These are phyloP conservation scores for Pyrenochaeta sp. DNA, from an alignment of 2,329 filamentous ascomycete species.

Conservation along the genomic window DNA sequence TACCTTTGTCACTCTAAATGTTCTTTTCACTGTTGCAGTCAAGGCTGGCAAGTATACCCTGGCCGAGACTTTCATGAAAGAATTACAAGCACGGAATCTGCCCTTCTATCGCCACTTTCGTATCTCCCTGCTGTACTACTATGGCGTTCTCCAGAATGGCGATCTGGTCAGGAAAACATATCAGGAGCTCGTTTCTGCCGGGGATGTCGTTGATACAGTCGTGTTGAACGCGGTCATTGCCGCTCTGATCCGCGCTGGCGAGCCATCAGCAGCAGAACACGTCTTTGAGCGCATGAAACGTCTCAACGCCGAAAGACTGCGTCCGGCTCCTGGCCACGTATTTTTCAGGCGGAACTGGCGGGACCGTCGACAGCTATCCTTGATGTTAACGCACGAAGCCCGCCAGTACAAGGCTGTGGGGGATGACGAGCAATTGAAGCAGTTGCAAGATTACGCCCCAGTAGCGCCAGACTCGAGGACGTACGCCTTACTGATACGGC, in stretches of 20 bases:
- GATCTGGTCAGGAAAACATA: constrained; percentile 79
- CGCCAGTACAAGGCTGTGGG: constrained; percentile 48
- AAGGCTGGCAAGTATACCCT: constrained; percentile 84
- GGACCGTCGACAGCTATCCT: constrained; percentile 53
- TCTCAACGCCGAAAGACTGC: constrained; percentile 54
- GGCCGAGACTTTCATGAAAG: constrained; percentile 82
- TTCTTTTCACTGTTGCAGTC: constrained; percentile 86
- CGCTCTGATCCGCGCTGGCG: constrained; percentile 77
- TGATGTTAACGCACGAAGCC: constrained; percentile 56
- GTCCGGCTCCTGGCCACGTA: constrained; percentile 30
- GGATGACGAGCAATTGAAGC: constrained; percentile 63
- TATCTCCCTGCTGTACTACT: constrained; percentile 82
- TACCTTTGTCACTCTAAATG: constrained; percentile 87
- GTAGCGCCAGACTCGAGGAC: constrained; percentile 79
- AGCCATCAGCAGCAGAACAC: constrained; percentile 77
- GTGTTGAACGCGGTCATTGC: constrained; percentile 87
- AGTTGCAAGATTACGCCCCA: constrained; percentile 70
- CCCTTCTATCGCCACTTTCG: constrained; percentile 80
- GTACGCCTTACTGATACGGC: constrained; percentile 78
- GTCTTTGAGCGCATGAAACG: constrained; percentile 86
- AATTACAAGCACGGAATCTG: constrained; percentile 76
- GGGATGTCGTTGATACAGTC: constrained; percentile 86
- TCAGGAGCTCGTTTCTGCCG: constrained; percentile 79
- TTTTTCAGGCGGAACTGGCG: constrained; percentile 51
- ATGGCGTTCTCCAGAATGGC: constrained; percentile 77